phyloP scores from a whole-genome alignment of 768 basidiomycete species.

The Xanthoconium purpureum region DNA sequence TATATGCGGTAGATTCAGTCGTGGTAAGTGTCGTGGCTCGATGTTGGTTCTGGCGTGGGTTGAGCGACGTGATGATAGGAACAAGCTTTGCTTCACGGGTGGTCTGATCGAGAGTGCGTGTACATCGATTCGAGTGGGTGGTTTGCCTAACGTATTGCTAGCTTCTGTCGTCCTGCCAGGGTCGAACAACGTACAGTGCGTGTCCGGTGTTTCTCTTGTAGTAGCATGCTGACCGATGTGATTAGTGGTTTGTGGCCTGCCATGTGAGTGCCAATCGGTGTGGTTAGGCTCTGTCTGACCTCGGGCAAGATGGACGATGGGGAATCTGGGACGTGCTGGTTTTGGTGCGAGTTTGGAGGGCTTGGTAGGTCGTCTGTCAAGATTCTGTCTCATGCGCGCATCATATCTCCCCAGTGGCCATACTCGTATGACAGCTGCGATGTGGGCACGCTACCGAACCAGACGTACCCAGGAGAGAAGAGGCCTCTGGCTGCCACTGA shows the following conservation, averaged over 20 bases:
- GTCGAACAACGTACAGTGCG: constrained; percentile 36
- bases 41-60: neutral
- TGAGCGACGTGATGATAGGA: constrained; percentile 32
- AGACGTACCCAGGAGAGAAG: constrained; percentile 48
- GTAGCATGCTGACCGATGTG: constrained; percentile 4
- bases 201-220: neutral
- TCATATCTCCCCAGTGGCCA: constrained; percentile 41
- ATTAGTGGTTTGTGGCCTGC: constrained; percentile 49
- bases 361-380: constrained; percentile 43
- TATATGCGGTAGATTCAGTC: constrained; percentile 25
- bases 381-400: neutral
- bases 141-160: constrained; percentile 14
- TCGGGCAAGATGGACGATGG: constrained; percentile 48
- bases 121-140: neutral
- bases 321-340: constrained; percentile 49
- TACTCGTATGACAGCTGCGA: constrained; percentile 64
- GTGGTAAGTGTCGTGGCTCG: constrained; percentile 17
- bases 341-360: constrained; percentile 60
- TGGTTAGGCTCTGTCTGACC: constrained; percentile 5
- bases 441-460: constrained; percentile 74
- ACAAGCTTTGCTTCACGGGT: constrained; percentile 80
- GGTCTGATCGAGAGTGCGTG: constrained; percentile 56
- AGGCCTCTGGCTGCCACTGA: constrained; percentile 43
- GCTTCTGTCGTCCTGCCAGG: constrained; percentile 43
- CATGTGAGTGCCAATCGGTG: constrained; percentile 27